Percentiles rank a stretch among this genome's conserved stretches.
Conservation (phyloP, 2,329 filamentous ascomycete genomes). For the Hypoxylon sp. region DNA sequence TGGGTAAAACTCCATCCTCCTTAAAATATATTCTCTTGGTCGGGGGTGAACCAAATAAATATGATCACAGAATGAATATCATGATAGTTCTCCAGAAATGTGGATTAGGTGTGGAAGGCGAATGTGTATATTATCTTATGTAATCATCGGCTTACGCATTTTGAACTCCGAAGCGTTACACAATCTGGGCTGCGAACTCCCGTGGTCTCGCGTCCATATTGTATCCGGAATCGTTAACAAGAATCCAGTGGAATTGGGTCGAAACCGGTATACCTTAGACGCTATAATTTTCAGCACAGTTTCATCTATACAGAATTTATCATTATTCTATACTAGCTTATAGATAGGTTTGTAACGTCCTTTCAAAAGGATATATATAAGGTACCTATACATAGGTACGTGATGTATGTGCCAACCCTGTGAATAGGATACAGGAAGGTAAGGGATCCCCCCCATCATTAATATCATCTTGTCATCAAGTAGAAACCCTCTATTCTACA, state of each 20-base stretch:
- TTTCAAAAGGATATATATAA: conserved; percentile 4
- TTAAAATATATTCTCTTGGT: background rate
- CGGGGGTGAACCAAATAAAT: background rate
- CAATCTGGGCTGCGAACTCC: background rate
- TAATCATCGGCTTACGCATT: background rate
- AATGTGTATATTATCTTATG: background rate
- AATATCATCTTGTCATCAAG: conserved; percentile 23
- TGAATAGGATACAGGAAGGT: conserved; percentile 3
- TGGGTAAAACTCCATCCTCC: no score
- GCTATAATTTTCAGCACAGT: no score
- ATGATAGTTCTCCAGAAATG: background rate
- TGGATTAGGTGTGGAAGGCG: background rate
- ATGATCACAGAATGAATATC: background rate
- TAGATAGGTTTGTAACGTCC: background rate
- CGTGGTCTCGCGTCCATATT: no score
- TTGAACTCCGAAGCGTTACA: background rate
- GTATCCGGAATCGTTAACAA: no score
- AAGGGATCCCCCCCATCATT: conserved; percentile 10
- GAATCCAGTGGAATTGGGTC: background rate
- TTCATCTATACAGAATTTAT: background rate
- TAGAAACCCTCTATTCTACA: conserved; percentile 28
- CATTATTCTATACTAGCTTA: background rate
- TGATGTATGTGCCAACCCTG: conserved; percentile 2
- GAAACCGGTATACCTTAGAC: no score
- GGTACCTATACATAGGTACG: background rate